Conservation (phyloP, 495 filamentous ascomycete species). For the Xylaria curta region DNA sequence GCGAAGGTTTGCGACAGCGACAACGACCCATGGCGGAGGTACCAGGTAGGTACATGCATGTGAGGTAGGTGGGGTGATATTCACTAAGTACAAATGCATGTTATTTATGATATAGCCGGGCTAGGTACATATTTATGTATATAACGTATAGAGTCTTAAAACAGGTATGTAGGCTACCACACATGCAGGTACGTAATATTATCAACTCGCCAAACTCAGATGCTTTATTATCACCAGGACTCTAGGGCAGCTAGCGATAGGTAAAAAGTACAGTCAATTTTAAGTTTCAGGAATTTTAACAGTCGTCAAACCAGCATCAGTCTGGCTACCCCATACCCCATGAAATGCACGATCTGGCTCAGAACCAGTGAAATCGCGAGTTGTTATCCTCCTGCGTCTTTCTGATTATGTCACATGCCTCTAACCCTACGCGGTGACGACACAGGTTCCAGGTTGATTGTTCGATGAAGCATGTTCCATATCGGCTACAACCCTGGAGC, state of each 20-base stretch:
- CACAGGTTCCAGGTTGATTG: neutral
- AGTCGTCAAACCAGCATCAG: neutral
- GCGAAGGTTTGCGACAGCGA: neutral
- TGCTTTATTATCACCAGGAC: neutral
- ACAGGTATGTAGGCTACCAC: no score
- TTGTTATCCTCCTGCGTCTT: constrained; percentile 14
- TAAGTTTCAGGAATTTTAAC: neutral
- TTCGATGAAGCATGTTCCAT: neutral
- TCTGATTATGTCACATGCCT: constrained; percentile 1
- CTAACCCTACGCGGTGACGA: constrained; percentile 11
- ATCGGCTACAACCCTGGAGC: neutral
- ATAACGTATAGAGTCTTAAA: no score
- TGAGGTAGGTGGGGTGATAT: neutral
- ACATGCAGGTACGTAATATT: no score
- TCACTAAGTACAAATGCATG: neutral
- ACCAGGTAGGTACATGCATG: neutral
- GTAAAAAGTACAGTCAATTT: neutral
- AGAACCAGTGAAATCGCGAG: constrained; percentile 13
- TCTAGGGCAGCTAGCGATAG: neutral
- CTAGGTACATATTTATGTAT: neutral
- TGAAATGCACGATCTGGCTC: neutral
- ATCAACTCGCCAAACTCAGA: no score
- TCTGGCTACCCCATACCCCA: neutral
- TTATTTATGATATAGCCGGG: neutral
- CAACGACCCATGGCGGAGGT: neutral